Evolutionary conservation across 1,139 yeast genomes (phyloP).

Genomic region (Suhomyces terraborum): DNA sequence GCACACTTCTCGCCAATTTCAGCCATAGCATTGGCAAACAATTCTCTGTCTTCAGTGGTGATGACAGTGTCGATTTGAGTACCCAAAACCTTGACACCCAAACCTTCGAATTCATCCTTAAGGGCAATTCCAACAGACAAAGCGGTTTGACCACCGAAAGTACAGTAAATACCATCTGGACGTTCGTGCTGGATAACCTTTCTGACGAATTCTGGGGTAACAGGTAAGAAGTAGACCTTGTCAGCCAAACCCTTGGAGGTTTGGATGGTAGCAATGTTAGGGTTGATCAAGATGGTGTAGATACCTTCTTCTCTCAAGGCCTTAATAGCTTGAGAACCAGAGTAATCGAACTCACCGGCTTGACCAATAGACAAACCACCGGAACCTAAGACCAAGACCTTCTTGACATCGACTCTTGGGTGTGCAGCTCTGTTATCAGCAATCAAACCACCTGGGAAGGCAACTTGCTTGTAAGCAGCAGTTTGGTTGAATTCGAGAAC

Average conservation of each 20-base stretch:
- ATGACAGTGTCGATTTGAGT: conserved; percentile 94
- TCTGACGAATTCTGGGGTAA: conserved; percentile 92
- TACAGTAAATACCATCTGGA: conserved; percentile 95
- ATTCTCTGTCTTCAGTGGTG: conserved; percentile 96
- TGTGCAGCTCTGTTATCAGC: conserved; percentile 71
- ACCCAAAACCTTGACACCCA: conserved; percentile 95
- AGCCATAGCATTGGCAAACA: conserved; percentile 92
- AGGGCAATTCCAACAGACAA: conserved; percentile 91
- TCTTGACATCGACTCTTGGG: conserved; percentile 83
- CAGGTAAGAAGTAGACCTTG: conserved; percentile 95
- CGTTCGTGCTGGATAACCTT: conserved; percentile 92
- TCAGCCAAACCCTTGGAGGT: conserved; percentile 98
- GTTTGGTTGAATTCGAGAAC: conserved; percentile 63
- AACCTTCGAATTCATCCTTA: conserved; percentile 89
- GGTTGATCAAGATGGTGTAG: conserved; percentile 91
- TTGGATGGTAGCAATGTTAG: conserved; percentile 97
- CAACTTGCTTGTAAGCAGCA: conserved; percentile 67
- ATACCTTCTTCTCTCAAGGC: conserved; percentile 98
- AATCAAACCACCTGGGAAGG: conserved; percentile 85
- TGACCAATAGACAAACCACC: conserved; percentile 99
- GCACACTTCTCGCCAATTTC: conserved; percentile 96
- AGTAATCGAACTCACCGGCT: conserved; percentile 99
- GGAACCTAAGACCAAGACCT: conserved; percentile 94
- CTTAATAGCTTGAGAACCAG: conserved; percentile 92
- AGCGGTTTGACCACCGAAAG: conserved; percentile 99